Conservation (phyloP, 1,139 yeast species). For the Geotrichum candidum region DNA sequence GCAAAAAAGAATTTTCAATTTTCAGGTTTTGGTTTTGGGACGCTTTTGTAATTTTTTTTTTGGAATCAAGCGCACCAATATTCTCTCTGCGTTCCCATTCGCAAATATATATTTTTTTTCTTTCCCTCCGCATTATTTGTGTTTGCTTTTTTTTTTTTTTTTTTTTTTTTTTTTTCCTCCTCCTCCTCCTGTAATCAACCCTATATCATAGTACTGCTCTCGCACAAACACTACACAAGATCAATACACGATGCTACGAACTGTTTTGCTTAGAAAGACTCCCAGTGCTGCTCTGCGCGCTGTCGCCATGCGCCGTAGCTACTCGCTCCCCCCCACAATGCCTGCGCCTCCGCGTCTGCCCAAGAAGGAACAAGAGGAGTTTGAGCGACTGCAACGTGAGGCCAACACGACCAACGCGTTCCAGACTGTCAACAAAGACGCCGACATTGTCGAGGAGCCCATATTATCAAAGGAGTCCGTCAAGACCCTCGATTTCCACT, state of each 20-base stretch:
- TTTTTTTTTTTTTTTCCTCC: background rate
- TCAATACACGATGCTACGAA: background rate
- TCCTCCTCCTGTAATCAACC: background rate
- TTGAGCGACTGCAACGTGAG: constrained; percentile 72
- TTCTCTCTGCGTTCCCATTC: too few relatives aligned
- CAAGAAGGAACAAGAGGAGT: constrained; percentile 85
- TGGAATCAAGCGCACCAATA: background rate
- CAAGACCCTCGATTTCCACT: constrained; percentile 53
- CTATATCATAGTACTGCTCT: background rate
- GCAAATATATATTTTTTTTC: too few relatives aligned
- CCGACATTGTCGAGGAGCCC: constrained; percentile 31
- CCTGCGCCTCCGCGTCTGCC: constrained; percentile 86
- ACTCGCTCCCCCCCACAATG: background rate
- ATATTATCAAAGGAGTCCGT: constrained; percentile 40
- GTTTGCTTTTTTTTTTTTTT: background rate
- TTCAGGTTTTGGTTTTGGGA: background rate
- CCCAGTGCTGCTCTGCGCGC: background rate
- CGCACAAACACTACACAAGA: background rate
- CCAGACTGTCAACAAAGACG: constrained; percentile 27
- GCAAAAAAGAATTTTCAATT: background rate
- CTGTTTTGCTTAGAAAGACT: background rate
- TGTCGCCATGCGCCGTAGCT: background rate
- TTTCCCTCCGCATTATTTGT: background rate
- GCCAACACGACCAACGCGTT: constrained; percentile 80
- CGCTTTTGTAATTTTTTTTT: background rate